These are phyloP conservation scores for Pseudopyricularia cyperi DNA, from an alignment of 2,329 filamentous ascomycete species.

Conservation along the genomic window DNA sequence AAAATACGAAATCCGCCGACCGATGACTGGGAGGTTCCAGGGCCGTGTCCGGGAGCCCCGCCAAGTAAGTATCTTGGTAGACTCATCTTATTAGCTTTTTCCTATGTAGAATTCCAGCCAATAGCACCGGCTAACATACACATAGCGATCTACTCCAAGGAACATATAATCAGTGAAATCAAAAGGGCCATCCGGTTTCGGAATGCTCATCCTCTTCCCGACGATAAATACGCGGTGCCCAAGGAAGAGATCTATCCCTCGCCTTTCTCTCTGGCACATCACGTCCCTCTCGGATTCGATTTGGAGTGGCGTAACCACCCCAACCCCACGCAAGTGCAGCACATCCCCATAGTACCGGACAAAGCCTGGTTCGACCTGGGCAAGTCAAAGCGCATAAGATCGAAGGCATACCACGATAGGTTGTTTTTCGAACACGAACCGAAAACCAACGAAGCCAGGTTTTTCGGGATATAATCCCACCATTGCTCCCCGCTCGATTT, in stretches of 20 bases:
- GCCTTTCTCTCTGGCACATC: background rate
- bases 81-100: background rate
- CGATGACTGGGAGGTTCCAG: background rate
- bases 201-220: background rate
- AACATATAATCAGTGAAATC: background rate
- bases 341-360: background rate
- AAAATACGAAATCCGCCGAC: background rate
- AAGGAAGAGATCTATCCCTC: background rate
- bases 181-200: background rate
- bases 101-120: background rate
- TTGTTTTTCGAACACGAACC: background rate
- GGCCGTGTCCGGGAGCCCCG: background rate
- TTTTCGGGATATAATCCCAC: background rate
- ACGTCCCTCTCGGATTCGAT: slow-evolving; percentile 1
- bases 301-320: slow-evolving; percentile 7
- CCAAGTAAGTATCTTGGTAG: background rate
- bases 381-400: background rate
- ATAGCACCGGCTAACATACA: background rate
- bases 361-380: background rate
- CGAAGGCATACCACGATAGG: background rate
- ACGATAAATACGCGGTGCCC: background rate
- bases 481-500: background rate
- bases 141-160: background rate
- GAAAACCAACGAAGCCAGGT: background rate
- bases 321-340: slow-evolving; percentile 3